Conservation (phyloP, 441 rosid genomes). For the Lepidium campestre region DNA sequence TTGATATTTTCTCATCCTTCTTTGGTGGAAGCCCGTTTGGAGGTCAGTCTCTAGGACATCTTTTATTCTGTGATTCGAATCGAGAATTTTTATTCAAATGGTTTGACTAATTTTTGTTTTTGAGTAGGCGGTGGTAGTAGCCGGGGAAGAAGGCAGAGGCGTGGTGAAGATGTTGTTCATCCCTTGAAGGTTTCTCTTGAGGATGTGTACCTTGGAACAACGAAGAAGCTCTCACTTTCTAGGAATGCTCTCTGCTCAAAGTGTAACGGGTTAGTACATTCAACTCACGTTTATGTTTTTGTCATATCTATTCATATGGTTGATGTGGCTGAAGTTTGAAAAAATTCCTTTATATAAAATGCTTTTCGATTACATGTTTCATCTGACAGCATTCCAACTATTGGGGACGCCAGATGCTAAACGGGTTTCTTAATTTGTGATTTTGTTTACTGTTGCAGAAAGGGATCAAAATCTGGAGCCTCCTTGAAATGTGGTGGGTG, state of each 20-base stretch:
- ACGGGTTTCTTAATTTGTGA: neutral
- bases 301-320: no score
- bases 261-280: constrained; percentile 69
- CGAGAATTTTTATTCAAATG: neutral
- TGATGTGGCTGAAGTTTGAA: no score
- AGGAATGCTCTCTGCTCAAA: constrained; percentile 70
- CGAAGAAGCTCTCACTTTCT: constrained; percentile 75
- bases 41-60: constrained; percentile 28
- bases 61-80: neutral
- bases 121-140: constrained; percentile 65
- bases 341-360: no score
- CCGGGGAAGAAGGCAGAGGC: constrained; percentile 79
- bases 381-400: neutral
- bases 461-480: constrained; percentile 93
- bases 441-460: constrained; percentile 40
- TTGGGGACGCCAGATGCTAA: neutral
- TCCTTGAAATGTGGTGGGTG: constrained; percentile 80
- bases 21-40: constrained; percentile 84
- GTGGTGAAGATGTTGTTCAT: constrained; percentile 86
- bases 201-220: constrained; percentile 73
- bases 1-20: constrained; percentile 89
- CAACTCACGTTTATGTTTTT: neutral
- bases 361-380: neutral
- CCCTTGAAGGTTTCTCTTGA: constrained; percentile 81
- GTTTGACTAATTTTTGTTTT: neutral